Evolutionary conservation across 495 filamentous ascomycete species (phyloP).

Genomic region (Penicillium macrosclerotiorum): DNA sequence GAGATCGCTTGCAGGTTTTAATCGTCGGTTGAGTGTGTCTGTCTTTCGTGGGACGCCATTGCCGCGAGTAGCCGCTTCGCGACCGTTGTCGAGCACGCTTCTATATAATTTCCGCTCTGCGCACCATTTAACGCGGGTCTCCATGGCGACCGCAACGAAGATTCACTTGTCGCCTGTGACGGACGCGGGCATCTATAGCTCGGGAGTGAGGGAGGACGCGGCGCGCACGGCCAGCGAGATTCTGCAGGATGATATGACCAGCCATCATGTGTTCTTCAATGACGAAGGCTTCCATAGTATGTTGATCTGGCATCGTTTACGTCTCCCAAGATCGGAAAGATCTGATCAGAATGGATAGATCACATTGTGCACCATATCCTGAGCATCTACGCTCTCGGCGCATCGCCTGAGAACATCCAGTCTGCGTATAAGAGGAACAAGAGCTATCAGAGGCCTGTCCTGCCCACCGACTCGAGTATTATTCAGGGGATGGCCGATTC

Average conservation of each 20-base stretch:
- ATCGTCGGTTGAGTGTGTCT: neutral
- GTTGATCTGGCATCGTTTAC: no score
- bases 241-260: conserved; percentile 71
- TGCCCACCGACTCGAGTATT: conserved; percentile 39
- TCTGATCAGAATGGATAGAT: no score
- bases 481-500: conserved; percentile 53
- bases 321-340: no score
- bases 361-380: conserved; percentile 75
- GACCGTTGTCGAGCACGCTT: neutral
- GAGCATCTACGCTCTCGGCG: conserved; percentile 73
- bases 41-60: neutral
- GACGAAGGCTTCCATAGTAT: conserved; percentile 64
- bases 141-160: conserved; percentile 64
- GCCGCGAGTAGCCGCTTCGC: neutral
- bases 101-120: neutral
- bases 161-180: conserved; percentile 54
- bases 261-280: conserved; percentile 80
- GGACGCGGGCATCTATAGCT: conserved; percentile 57
- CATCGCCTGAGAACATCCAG: conserved; percentile 53
- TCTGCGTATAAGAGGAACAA: conserved; percentile 58
- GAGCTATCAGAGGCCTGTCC: conserved; percentile 56
- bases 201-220: conserved; percentile 52
- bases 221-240: conserved; percentile 61
- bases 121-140: neutral
- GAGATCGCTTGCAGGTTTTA: neutral